Conservation (phyloP, 2,329 filamentous ascomycete species). For the Fusarium sp. region DNA sequence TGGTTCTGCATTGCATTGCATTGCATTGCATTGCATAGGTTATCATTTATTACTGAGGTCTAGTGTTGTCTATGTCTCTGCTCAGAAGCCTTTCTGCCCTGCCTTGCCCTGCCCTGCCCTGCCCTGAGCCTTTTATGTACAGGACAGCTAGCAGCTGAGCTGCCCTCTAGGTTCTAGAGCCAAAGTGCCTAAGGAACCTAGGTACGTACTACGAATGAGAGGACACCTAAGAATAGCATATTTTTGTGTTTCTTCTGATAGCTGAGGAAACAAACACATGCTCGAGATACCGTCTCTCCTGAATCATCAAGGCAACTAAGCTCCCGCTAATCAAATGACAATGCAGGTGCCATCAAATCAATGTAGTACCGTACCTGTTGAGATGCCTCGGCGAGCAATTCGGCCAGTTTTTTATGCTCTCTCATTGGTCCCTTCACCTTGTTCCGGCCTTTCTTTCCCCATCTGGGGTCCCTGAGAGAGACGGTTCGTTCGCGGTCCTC, state of each 20-base stretch:
- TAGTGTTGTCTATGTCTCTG: not conserved
- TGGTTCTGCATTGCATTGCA: not conserved
- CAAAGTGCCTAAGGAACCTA: not conserved
- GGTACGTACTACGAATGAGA: not conserved
- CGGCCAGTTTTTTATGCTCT: slow-evolving; percentile 18
- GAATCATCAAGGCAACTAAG: slow-evolving; percentile 1
- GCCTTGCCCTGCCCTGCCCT: not conserved
- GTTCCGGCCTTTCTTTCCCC: slow-evolving; percentile 29
- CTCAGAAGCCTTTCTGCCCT: no score
- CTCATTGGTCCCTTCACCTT: slow-evolving; percentile 28
- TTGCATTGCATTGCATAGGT: not conserved
- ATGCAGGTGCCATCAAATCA: slow-evolving; percentile 29
- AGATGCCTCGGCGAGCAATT: slow-evolving; percentile 16
- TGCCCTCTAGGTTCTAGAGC: slow-evolving; percentile 28
- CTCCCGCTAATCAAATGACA: slow-evolving; percentile 24
- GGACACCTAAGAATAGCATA: slow-evolving; percentile 18
- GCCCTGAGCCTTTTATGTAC: slow-evolving; percentile 20
- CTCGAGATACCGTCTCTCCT: not conserved
- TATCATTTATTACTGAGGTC: slow-evolving; percentile 3
- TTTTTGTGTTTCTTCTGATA: slow-evolving; percentile 5
- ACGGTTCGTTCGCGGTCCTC: slow-evolving; percentile 29
- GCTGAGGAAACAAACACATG: not conserved
- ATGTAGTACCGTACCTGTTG: slow-evolving; percentile 35
- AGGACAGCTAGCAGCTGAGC: slow-evolving; percentile 18
- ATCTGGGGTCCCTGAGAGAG: slow-evolving; percentile 35